Evolutionary conservation across 768 basidiomycete genomes (phyloP).

Genomic region (Artomyces pyxidatus): DNA sequence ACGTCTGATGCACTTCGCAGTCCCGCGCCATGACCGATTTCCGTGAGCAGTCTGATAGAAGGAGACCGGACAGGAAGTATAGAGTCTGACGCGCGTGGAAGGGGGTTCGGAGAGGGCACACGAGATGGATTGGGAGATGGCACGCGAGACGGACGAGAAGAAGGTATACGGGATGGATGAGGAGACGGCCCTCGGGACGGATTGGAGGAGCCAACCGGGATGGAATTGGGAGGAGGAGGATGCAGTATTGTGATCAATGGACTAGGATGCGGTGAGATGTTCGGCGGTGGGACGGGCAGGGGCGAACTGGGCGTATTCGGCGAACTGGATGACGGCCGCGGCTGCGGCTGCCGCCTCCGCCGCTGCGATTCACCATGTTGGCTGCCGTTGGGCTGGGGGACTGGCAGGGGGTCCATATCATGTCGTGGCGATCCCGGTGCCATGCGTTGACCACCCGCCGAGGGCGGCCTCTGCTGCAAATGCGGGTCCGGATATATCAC

Average conservation of each 20-base stretch:
- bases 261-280: neutral
- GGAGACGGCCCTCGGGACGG: too few relatives aligned
- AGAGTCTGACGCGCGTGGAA: conserved; percentile 7
- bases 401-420: neutral
- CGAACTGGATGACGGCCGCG: neutral
- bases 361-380: too few relatives aligned
- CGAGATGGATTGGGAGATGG: conserved; percentile 2
- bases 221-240: neutral
- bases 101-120: conserved; percentile 7
- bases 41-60: conserved; percentile 2
- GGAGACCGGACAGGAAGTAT: conserved; percentile 11
- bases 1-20: conserved; percentile 2
- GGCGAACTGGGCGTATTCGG: neutral
- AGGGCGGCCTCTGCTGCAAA: neutral
- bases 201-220: too few relatives aligned
- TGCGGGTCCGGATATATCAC: neutral
- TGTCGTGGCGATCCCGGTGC: neutral
- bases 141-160: too few relatives aligned
- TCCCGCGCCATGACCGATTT: neutral
- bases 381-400: neutral
- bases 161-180: too few relatives aligned
- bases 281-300: conserved; percentile 1
- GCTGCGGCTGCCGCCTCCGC: neutral
- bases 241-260: neutral
- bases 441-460: neutral